Percentiles rank a stretch among this genome's conserved stretches.
phyloP scores from a whole-genome alignment of 2,329 filamentous ascomycete genomes.

The Fusarium ambrosium region DNA sequence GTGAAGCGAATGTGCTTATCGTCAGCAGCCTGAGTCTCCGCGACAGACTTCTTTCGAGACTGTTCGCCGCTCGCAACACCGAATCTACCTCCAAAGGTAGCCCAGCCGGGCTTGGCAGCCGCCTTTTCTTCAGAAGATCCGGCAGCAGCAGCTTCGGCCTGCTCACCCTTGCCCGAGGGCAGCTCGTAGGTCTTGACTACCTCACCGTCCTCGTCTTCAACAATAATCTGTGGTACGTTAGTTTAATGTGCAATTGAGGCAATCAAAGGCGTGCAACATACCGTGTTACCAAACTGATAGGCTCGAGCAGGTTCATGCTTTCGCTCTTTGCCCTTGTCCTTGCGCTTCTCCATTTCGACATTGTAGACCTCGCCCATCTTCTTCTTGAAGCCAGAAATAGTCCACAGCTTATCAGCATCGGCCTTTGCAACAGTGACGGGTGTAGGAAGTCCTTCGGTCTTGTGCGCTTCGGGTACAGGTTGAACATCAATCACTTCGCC shows the following conservation, averaged over 20 bases:
- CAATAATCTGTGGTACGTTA: conserved; percentile 75
- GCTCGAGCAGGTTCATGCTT: conserved; percentile 81
- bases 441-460: conserved; percentile 28
- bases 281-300: conserved; percentile 87
- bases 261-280: conserved; percentile 53
- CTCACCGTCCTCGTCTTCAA: conserved; percentile 88
- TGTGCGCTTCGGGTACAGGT: conserved; percentile 31
- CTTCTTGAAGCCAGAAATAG: conserved; percentile 60
- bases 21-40: conserved; percentile 68
- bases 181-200: conserved; percentile 88
- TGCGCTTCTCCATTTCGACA: conserved; percentile 73
- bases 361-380: conserved; percentile 66
- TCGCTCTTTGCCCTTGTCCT: conserved; percentile 73
- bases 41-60: conserved; percentile 56
- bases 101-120: conserved; percentile 64
- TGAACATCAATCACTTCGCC: conserved; percentile 85
- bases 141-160: conserved; percentile 56
- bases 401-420: conserved; percentile 49
- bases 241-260: background rate
- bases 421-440: conserved; percentile 40
- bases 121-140: conserved; percentile 53
- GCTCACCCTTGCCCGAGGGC: conserved; percentile 63
- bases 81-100: conserved; percentile 55
- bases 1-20: conserved; percentile 82
- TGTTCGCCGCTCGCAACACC: conserved; percentile 53